Evolutionary conservation across 2,329 filamentous ascomycete genomes (phyloP).

Genomic region (Penicillium palitans): DNA sequence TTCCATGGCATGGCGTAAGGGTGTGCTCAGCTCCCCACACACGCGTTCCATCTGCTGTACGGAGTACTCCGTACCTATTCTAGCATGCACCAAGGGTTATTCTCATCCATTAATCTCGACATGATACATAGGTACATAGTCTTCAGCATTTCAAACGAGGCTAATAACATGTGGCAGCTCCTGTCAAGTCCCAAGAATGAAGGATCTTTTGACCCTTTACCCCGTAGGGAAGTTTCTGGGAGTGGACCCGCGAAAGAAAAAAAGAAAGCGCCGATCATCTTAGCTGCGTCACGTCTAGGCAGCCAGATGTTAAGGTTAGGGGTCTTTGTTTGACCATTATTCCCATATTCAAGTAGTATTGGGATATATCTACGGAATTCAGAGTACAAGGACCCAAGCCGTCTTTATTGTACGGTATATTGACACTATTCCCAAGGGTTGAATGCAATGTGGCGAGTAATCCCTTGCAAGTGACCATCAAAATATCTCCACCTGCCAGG

Average conservation of each 20-base stretch:
- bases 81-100: background rate
- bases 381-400: background rate
- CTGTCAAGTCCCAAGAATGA: constrained; percentile 18
- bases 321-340: background rate
- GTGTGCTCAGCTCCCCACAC: constrained; percentile 11
- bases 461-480: constrained; percentile 8
- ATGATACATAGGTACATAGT: background rate
- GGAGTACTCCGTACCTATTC: background rate
- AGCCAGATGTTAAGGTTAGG: background rate
- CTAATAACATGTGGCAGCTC: background rate
- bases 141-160: background rate
- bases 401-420: background rate
- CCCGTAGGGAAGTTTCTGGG: constrained; percentile 13
- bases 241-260: constrained; percentile 14
- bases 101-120: background rate
- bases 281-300: constrained; percentile 14
- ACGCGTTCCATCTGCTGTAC: background rate
- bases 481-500: constrained; percentile 3
- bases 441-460: constrained; percentile 9
- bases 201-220: constrained; percentile 8
- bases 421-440: background rate
- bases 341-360: background rate
- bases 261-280: constrained; percentile 15
- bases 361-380: background rate
- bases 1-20: background rate